These are phyloP conservation scores for Oryza longistaminata DNA, from an alignment of 176 grass and related monocot genomes.

Conservation along the genomic window DNA sequence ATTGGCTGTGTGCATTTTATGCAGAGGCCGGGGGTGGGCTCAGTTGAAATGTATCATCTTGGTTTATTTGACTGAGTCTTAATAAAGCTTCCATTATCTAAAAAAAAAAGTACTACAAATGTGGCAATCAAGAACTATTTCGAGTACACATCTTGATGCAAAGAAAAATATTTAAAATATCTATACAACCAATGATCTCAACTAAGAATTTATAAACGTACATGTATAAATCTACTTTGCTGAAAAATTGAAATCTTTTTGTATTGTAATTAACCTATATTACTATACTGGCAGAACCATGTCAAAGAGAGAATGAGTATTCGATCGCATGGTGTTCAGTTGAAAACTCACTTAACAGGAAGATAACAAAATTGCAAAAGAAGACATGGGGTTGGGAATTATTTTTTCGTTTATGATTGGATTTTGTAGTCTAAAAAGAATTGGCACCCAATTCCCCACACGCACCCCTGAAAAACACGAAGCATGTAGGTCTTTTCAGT, in stretches of 20 bases:
- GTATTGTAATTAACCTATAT: not conserved
- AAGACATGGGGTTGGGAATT: not conserved
- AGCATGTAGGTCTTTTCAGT: not conserved
- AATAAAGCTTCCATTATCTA: no score
- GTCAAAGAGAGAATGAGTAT: not conserved
- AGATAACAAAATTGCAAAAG: not conserved
- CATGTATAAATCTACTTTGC: not conserved
- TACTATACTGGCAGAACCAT: not conserved
- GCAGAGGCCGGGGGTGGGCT: no score
- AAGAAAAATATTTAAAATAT: not conserved
- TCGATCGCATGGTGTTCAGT: slow-evolving; percentile 6
- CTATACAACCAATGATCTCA: not conserved
- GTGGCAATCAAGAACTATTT: not conserved
- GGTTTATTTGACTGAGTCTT: no score
- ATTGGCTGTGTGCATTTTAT: no score
- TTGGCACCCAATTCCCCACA: not conserved
- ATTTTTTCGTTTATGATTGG: not conserved
- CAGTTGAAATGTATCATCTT: no score
- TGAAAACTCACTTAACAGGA: slow-evolving; percentile 4
- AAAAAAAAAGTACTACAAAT: no score
- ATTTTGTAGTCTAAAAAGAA: not conserved
- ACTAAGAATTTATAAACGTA: not conserved
- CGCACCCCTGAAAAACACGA: not conserved
- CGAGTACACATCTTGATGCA: not conserved
- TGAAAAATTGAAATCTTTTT: not conserved